A percentile compares a stretch with the other conserved stretches of the same genome.
phyloP scores from a whole-genome alignment of 176 grass and related monocot species.

The Cenchrus fungigraminus region DNA sequence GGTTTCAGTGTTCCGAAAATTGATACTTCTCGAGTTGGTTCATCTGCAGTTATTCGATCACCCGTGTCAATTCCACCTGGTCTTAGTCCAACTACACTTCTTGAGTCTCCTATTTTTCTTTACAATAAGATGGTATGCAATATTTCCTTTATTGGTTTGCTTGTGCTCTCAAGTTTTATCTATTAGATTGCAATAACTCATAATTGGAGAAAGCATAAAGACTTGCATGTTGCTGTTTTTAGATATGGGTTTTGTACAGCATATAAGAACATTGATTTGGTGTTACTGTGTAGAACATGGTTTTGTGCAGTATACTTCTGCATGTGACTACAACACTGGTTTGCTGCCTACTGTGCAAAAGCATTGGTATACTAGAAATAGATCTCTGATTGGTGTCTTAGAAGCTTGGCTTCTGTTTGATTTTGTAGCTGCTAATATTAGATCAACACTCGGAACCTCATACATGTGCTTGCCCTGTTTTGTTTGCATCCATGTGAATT shows the following conservation, averaged over 20 bases:
- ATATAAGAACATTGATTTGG: conserved; percentile 26
- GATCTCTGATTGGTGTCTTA: conserved; percentile 27
- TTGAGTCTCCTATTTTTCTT: conserved; percentile 95
- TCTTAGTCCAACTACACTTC: conserved; percentile 80
- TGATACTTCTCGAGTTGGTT: conserved; percentile 67
- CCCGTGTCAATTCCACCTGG: conserved; percentile 93
- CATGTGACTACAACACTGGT: background rate
- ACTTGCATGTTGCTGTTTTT: conserved; percentile 22
- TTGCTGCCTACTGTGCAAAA: conserved; percentile 25
- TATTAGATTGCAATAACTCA: conserved; percentile 20
- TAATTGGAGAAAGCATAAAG: conserved; percentile 15
- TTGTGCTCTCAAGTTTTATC: conserved; percentile 3
- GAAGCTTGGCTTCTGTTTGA: conserved; percentile 13
- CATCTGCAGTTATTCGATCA: conserved; percentile 61
- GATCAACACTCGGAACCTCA: background rate
- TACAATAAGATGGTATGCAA: conserved; percentile 72
- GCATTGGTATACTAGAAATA: conserved; percentile 22
- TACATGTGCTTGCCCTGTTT: background rate
- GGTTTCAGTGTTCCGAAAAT: conserved; percentile 84
- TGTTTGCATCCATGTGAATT: conserved; percentile 20
- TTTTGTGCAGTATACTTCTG: conserved; percentile 31
- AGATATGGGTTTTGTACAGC: conserved; percentile 7
- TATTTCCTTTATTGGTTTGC: conserved; percentile 39
- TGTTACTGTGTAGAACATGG: conserved; percentile 19
- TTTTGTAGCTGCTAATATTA: conserved; percentile 12